Conservation (phyloP, 2,329 filamentous ascomycete genomes). For the Fusarium continuum region DNA sequence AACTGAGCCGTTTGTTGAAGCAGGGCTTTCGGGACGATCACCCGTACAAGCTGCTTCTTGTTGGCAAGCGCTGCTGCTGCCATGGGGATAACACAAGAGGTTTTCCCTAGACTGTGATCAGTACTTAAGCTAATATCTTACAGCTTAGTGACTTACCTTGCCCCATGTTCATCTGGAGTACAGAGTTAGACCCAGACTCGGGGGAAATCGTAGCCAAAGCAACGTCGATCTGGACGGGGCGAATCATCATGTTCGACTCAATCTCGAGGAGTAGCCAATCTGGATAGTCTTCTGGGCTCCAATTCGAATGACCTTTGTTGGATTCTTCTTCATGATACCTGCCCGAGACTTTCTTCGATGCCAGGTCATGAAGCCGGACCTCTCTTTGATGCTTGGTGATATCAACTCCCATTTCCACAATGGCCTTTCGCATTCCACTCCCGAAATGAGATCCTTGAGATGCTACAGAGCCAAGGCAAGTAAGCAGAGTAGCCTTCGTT, state of each 20-base stretch:
- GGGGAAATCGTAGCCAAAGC: slow-evolving; percentile 68
- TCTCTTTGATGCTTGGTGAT: slow-evolving; percentile 44
- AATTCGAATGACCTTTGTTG: slow-evolving; percentile 61
- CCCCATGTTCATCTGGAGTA: slow-evolving; percentile 75
- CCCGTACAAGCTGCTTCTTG: slow-evolving; percentile 57
- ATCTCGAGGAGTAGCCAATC: slow-evolving; percentile 76
- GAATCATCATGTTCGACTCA: slow-evolving; percentile 70
- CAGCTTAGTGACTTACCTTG: slow-evolving; percentile 53
- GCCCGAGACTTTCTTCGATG: slow-evolving; percentile 59
- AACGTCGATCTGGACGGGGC: slow-evolving; percentile 69
- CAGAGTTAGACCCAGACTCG: slow-evolving; percentile 61
- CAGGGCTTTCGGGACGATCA: slow-evolving; percentile 67
- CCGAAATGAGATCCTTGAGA: slow-evolving; percentile 27
- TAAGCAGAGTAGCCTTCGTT: slow-evolving; percentile 32
- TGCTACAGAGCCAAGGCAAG: slow-evolving; percentile 22
- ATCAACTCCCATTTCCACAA: slow-evolving; percentile 31
- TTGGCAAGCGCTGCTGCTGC: slow-evolving; percentile 57
- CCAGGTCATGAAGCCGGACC: slow-evolving; percentile 61
- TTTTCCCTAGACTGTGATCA: slow-evolving; percentile 57
- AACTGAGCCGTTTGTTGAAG: slow-evolving; percentile 66
- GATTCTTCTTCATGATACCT: slow-evolving; percentile 57
- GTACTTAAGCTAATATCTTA: background rate
- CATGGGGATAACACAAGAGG: slow-evolving; percentile 65
- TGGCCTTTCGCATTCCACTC: slow-evolving; percentile 32
- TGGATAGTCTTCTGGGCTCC: slow-evolving; percentile 61